These are phyloP conservation scores for Aspergillus puulaauensis DNA, from an alignment of 2,329 filamentous ascomycete genomes.

Conservation along the genomic window DNA sequence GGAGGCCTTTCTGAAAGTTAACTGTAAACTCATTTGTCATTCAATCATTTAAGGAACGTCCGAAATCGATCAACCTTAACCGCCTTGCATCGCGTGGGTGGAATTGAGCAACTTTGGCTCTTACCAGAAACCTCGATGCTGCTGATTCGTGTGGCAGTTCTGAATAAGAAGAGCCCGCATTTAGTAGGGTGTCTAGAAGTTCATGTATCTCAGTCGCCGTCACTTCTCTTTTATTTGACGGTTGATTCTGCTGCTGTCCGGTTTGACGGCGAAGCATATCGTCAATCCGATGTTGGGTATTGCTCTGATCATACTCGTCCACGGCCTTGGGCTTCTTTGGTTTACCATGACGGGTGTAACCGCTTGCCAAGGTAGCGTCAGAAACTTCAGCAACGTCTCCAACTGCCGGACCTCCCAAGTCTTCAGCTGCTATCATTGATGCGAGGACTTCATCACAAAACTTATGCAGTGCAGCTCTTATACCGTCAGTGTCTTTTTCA, in stretches of 20 bases:
- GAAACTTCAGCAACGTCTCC: conserved; percentile 68
- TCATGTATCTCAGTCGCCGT: conserved; percentile 49
- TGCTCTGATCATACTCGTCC: conserved; percentile 30
- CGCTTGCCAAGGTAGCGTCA: conserved; percentile 53
- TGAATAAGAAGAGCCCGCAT: conserved; percentile 49
- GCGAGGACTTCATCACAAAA: conserved; percentile 73
- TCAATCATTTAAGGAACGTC: conserved; percentile 35
- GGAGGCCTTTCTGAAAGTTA: not conserved
- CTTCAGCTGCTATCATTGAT: conserved; percentile 76
- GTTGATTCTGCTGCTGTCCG: conserved; percentile 23
- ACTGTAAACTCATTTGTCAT: not conserved
- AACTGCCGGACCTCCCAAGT: conserved; percentile 78
- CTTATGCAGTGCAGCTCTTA: conserved; percentile 64
- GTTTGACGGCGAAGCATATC: conserved; percentile 46
- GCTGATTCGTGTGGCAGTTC: conserved; percentile 52
- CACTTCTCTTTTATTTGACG: conserved; percentile 46
- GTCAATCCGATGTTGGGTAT: conserved; percentile 52
- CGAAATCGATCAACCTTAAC: conserved; percentile 55
- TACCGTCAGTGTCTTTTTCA: conserved; percentile 58
- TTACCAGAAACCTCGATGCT: conserved; percentile 53
- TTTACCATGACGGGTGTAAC: conserved; percentile 55
- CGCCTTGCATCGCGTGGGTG: conserved; percentile 55
- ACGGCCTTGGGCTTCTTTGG: conserved; percentile 38
- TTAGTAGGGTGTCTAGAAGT: conserved; percentile 49
- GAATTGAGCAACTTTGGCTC: conserved; percentile 57